Evolutionary conservation across 2,329 filamentous ascomycete genomes (phyloP).

Genomic region (Alternaria incomplexa): DNA sequence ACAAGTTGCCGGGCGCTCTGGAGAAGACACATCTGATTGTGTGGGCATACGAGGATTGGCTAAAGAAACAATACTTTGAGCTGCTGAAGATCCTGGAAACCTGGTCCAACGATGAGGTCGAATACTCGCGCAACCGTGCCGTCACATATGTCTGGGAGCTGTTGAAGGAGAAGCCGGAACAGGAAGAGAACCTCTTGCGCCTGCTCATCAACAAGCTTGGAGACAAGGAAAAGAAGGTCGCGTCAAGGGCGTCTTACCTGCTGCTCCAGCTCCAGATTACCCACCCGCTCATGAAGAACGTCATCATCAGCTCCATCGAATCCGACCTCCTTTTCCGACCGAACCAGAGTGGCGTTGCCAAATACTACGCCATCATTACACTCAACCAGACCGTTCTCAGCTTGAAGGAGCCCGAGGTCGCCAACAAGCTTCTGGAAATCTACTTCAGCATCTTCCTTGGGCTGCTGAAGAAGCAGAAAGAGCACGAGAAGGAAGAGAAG

Average conservation of each 20-base stretch:
- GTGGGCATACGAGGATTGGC: constrained; percentile 94
- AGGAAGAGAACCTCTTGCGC: constrained; percentile 91
- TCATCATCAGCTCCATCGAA: constrained; percentile 85
- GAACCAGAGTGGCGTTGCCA: constrained; percentile 84
- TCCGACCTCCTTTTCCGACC: constrained; percentile 86
- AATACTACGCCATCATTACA: constrained; percentile 95
- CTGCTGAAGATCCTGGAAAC: constrained; percentile 88
- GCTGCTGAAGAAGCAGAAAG: constrained; percentile 70
- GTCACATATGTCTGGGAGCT: constrained; percentile 92
- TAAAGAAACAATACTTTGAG: constrained; percentile 93
- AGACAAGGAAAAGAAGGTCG: constrained; percentile 93
- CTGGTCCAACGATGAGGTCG: constrained; percentile 95
- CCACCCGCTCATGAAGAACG: constrained; percentile 91
- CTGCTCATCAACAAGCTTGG: constrained; percentile 96
- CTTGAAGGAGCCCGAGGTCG: constrained; percentile 79
- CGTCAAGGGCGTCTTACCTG: constrained; percentile 89
- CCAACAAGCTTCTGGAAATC: constrained; percentile 81
- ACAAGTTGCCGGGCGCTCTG: constrained; percentile 74
- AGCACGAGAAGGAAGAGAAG: constrained; percentile 49
- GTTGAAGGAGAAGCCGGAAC: constrained; percentile 93
- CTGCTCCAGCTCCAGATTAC: constrained; percentile 88
- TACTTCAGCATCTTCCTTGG: constrained; percentile 91
- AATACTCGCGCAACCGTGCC: constrained; percentile 86
- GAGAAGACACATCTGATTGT: constrained; percentile 79
- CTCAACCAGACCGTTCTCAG: constrained; percentile 96